phyloP scores from a whole-genome alignment of 192 early-diverging fungal genomes.

The Gaertneriomyces semiglobifer region DNA sequence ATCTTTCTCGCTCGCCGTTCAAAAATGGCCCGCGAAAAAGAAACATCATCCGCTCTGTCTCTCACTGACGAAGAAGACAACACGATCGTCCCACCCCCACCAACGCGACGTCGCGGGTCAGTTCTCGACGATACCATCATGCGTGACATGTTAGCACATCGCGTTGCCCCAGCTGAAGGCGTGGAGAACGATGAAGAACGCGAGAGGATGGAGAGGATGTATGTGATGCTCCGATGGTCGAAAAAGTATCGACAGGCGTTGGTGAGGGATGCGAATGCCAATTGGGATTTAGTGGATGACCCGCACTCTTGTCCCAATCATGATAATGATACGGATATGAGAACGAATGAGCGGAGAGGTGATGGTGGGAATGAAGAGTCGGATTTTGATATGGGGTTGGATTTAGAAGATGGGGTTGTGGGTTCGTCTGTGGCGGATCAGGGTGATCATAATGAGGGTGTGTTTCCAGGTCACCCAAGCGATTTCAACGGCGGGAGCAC shows the following conservation, averaged over 20 bases:
- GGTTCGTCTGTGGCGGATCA: too few species aligned
- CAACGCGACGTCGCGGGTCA: slow-evolving; percentile 18
- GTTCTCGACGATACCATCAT: slow-evolving; percentile 25
- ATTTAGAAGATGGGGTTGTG: too few species aligned
- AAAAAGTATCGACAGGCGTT: slow-evolving; percentile 22
- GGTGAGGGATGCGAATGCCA: slow-evolving; percentile 22
- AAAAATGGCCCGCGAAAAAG: too few species aligned
- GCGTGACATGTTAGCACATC: slow-evolving; percentile 22
- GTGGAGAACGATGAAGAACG: slow-evolving; percentile 13
- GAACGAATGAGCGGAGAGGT: too few species aligned
- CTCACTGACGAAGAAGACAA: background rate
- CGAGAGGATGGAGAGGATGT: slow-evolving; percentile 32
- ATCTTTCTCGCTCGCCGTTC: too few species aligned
- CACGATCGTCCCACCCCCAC: slow-evolving; percentile 12
- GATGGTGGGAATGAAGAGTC: too few species aligned
- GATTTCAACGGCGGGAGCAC: too few species aligned
- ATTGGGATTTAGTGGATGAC: slow-evolving; percentile 1
- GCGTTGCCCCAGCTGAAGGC: slow-evolving; percentile 12
- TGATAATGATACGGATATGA: background rate
- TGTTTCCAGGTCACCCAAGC: too few species aligned
- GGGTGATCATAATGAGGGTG: too few species aligned
- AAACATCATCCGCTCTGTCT: too few species aligned
- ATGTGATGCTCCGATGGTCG: slow-evolving; percentile 31
- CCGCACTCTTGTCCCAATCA: background rate
- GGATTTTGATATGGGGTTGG: too few species aligned